phyloP scores from a whole-genome alignment of 2,329 filamentous ascomycete species.

The Podosphaera aphanis region DNA sequence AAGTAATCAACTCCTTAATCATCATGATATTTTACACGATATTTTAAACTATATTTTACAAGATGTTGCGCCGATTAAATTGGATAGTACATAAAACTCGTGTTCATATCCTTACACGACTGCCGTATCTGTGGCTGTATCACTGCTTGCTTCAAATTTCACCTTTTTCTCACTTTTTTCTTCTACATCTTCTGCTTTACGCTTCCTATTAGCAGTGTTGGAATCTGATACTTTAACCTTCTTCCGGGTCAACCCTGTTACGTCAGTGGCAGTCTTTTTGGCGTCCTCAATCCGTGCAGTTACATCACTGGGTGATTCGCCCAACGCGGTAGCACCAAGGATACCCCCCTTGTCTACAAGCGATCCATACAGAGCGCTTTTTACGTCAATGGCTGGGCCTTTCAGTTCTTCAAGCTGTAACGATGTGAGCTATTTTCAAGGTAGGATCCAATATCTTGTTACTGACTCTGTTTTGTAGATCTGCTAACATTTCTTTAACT shows the following conservation, averaged over 20 bases:
- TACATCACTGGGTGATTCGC: conserved; percentile 35
- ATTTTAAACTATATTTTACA: too few species aligned
- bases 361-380: conserved; percentile 29
- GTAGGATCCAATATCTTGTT: conserved; percentile 7
- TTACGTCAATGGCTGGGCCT: conserved; percentile 34
- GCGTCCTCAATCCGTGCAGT: conserved; percentile 46
- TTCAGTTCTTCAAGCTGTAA: conserved; percentile 44
- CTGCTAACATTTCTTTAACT: conserved; percentile 53
- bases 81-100: too few species aligned
- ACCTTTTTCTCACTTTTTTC: conserved; percentile 15
- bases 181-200: conserved; percentile 27
- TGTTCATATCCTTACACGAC: background rate
- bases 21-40: too few species aligned
- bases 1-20: background rate
- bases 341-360: conserved; percentile 29
- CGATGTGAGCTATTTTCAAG: background rate
- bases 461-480: conserved; percentile 49
- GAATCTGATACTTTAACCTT: conserved; percentile 21
- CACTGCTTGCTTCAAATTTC: conserved; percentile 10
- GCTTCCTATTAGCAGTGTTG: conserved; percentile 21
- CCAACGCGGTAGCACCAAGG: conserved; percentile 33
- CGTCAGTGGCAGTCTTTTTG: conserved; percentile 45
- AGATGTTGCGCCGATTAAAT: too few species aligned
- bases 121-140: background rate
- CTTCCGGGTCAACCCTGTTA: conserved; percentile 50